Conservation (phyloP, 2,329 filamentous ascomycete genomes). For the Rasamsonia emersonii region DNA sequence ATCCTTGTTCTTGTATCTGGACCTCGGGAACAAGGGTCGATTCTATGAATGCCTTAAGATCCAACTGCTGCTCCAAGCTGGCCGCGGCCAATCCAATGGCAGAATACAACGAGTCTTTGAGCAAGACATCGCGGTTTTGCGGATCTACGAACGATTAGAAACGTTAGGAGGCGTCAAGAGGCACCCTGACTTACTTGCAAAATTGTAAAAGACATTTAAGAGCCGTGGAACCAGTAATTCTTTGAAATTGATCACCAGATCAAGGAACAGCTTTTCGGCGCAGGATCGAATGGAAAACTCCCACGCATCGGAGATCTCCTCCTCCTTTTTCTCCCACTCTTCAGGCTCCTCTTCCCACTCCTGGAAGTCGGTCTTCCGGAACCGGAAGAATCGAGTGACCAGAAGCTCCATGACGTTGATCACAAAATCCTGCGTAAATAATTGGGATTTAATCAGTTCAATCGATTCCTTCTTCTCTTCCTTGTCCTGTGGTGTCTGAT, state of each 20-base stretch:
- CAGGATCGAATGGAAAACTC: constrained; percentile 90
- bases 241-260: constrained; percentile 84
- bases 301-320: constrained; percentile 74
- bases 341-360: constrained; percentile 93
- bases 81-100: constrained; percentile 80
- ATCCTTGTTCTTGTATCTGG: constrained; percentile 57
- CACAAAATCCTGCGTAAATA: constrained; percentile 70
- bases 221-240: constrained; percentile 69
- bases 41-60: constrained; percentile 74
- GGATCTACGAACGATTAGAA: constrained; percentile 29
- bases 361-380: constrained; percentile 73
- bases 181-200: constrained; percentile 53
- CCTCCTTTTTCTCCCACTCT: constrained; percentile 88
- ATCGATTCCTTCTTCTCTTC: constrained; percentile 66
- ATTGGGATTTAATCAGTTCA: constrained; percentile 58
- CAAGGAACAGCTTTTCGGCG: constrained; percentile 86
- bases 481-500: constrained; percentile 64
- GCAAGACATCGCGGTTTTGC: constrained; percentile 60
- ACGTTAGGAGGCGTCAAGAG: constrained; percentile 13
- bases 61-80: constrained; percentile 62
- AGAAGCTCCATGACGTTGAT: constrained; percentile 74
- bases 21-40: constrained; percentile 71
- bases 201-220: constrained; percentile 71
- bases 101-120: constrained; percentile 91
- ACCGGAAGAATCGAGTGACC: constrained; percentile 80